These are phyloP conservation scores for Boletus reticuloceps DNA, from an alignment of 768 basidiomycete genomes.

Conservation along the genomic window DNA sequence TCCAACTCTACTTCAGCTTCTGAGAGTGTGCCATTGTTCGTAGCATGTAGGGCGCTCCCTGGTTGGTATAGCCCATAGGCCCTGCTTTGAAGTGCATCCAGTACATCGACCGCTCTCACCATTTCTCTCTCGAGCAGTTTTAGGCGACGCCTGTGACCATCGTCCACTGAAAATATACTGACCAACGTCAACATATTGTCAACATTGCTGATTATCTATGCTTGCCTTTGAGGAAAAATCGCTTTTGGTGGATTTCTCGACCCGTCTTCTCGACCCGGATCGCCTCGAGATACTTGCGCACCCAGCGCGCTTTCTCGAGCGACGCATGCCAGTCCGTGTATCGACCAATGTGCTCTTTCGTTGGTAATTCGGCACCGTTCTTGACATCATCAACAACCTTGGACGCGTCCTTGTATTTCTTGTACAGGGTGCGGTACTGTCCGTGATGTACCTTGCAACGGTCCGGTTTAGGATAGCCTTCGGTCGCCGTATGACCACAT, in stretches of 20 bases:
- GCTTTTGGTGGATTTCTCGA: conserved; percentile 28
- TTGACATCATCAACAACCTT: conserved; percentile 22
- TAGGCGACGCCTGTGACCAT: conserved; percentile 30
- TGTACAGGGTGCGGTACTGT: neutral
- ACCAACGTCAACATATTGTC: too few relatives aligned
- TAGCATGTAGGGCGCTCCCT: neutral
- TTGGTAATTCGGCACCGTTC: conserved; percentile 13
- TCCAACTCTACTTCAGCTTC: neutral
- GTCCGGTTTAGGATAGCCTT: too few relatives aligned
- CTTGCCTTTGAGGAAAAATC: conserved; percentile 26
- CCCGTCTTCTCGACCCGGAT: conserved; percentile 33
- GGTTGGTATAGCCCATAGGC: conserved; percentile 16
- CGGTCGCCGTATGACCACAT: too few relatives aligned
- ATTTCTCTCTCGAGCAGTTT: conserved; percentile 30
- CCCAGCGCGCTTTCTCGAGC: conserved; percentile 20
- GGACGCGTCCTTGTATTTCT: conserved; percentile 28
- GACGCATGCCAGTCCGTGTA: conserved; percentile 11
- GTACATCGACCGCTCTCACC: conserved; percentile 20
- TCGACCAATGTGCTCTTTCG: conserved; percentile 10
- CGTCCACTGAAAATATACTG: conserved; percentile 21
- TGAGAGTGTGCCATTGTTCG: neutral
- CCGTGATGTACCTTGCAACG: too few relatives aligned
- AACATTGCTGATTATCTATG: too few relatives aligned
- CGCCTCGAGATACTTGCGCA: conserved; percentile 31
- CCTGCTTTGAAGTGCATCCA: conserved; percentile 17